Conservation (phyloP, 225 moss, liverwort and hornwort species). For the Pleurozium schreberi region DNA sequence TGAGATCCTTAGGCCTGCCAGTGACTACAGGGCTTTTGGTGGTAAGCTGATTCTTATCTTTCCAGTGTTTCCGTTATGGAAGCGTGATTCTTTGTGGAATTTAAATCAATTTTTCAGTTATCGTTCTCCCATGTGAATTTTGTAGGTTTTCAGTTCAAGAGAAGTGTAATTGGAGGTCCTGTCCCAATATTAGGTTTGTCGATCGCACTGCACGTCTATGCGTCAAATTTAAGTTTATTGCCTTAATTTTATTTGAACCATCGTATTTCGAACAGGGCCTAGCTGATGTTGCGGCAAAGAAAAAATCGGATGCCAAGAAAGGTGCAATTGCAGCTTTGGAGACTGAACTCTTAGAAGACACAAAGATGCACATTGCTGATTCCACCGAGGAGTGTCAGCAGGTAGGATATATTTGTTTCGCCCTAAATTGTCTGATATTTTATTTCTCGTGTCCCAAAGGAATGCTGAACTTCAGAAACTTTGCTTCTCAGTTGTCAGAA, state of each 20-base stretch:
- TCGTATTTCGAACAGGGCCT: conserved; percentile 30
- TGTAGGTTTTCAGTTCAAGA: neutral
- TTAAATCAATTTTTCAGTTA: neutral
- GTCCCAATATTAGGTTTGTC: neutral
- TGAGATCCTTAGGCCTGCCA: conserved; percentile 69
- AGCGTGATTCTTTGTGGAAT: neutral
- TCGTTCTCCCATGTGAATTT: neutral
- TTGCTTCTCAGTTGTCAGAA: neutral
- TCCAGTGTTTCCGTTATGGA: neutral
- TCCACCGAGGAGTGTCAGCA: conserved; percentile 77
- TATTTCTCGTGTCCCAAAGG: neutral
- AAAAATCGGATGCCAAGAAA: conserved; percentile 64
- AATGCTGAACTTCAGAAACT: neutral
- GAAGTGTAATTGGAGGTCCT: neutral
- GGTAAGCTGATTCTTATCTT: conserved; percentile 28
- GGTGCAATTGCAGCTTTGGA: conserved; percentile 58
- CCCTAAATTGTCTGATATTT: neutral
- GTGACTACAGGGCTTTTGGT: conserved; percentile 59
- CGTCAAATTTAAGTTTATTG: neutral
- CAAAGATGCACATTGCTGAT: conserved; percentile 70
- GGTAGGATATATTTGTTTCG: conserved; percentile 10
- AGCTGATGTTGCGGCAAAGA: conserved; percentile 49
- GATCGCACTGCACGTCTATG: neutral
- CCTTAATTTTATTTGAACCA: neutral
- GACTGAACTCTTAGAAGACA: conserved; percentile 65